phyloP scores from a whole-genome alignment of 1,284 basidiomycete genomes.

The Malassezia nana region DNA sequence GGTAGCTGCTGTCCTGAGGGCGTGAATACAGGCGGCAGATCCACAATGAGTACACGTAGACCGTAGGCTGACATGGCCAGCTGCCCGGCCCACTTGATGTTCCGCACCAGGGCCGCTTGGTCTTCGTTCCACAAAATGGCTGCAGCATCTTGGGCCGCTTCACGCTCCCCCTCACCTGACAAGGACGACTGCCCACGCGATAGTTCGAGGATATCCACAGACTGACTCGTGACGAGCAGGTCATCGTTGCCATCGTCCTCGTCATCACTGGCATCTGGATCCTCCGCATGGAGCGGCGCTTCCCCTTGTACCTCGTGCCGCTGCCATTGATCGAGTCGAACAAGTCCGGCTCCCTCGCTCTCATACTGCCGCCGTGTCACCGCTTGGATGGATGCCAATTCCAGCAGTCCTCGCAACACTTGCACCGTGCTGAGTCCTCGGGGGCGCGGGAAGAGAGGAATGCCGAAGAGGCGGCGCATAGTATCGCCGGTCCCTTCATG shows the following conservation, averaged over 20 bases:
- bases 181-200: constrained; percentile 11
- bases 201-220: constrained; percentile 40
- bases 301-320: neutral
- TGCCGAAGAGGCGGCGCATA: neutral
- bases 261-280: neutral
- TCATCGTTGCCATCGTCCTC: constrained; percentile 22
- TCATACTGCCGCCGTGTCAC: constrained; percentile 39
- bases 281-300: neutral
- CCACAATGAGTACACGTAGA: constrained; percentile 26
- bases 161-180: neutral
- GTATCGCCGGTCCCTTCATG: constrained; percentile 34
- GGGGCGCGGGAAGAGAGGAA: constrained; percentile 15
- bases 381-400: constrained; percentile 37
- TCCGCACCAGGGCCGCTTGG: constrained; percentile 27
- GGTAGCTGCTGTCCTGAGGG: constrained; percentile 42
- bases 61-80: constrained; percentile 41
- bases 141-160: neutral
- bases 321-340: constrained; percentile 24
- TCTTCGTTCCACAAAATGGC: constrained; percentile 17
- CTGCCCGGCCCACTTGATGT: constrained; percentile 45
- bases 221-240: constrained; percentile 39
- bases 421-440: constrained; percentile 35
- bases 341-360: constrained; percentile 35
- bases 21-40: constrained; percentile 42
- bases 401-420: constrained; percentile 35